Evolutionary conservation across 2,329 filamentous ascomycete species (phyloP), one percentile per base, ranked within the genome.

Genomic region (Monilinia laxa): DNA sequence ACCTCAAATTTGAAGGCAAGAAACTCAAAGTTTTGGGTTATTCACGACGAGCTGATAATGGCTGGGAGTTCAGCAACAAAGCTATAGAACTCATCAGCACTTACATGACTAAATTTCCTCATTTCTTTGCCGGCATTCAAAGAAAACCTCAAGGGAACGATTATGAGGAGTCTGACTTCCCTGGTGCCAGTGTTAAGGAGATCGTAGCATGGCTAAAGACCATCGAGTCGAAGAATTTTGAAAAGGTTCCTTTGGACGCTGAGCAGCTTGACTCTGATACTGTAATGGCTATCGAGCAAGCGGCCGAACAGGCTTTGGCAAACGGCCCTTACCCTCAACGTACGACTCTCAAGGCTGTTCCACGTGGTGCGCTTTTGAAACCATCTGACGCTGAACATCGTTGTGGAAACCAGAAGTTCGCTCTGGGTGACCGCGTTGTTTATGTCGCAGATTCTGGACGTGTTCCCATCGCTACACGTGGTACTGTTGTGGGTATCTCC

Each of bases 11-110:
- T 68, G 95, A 99, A 77, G 92, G 87, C 2, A 94, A 92, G 80
- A 97, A 97, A 79, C 85, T 93, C 73, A 99, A 99, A 80, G 95
- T 99, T 9, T 81, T 99, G 42, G 95, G 95, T 0, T 99, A 97
- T 78, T 97, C 94, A 31, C 90, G 93, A 73, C 95, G 95, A 75
- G 89, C 88, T 4, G 83, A 87, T 16, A 90, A 87, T 38, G 95
- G 96, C 7, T 99, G 96, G 96, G 95, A 99, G 78, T 99, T 97
- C 77, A 97, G 93, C 74, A 84, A 87, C 60, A 89, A 91, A 72
- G 93, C 95, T 0, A 84, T 97, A 67, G 84, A 89, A 56, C 80
- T 99, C 64, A 86, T 99, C 64, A 85, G 88, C 53, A 85, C 92
- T 71, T 99, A 98, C 78, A 97, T 98, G 90, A 88, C 90, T 68